Evolutionary conservation across 2,329 filamentous ascomycete genomes (phyloP).

Genomic region (Cercospora sp.): DNA sequence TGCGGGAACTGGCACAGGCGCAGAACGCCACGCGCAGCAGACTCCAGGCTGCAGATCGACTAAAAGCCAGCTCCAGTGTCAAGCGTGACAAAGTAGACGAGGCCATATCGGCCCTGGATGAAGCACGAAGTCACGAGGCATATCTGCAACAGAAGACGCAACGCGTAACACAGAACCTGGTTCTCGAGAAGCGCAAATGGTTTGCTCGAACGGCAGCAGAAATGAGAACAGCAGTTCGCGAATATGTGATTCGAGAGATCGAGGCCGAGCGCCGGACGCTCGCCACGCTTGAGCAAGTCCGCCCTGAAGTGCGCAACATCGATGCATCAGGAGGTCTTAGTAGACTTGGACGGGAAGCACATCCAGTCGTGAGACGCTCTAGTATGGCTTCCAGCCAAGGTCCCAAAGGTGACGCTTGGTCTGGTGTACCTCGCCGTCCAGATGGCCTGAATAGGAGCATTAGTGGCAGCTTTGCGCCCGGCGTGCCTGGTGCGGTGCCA

Average conservation of each 20-base stretch:
- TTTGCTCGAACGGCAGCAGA: constrained; percentile 84
- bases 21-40: constrained; percentile 82
- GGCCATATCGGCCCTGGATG: constrained; percentile 86
- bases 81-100: constrained; percentile 96
- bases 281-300: constrained; percentile 87
- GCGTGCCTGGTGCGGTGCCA: constrained; percentile 52
- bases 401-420: constrained; percentile 98
- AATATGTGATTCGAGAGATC: constrained; percentile 92
- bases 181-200: constrained; percentile 88
- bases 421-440: constrained; percentile 80
- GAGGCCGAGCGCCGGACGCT: constrained; percentile 91
- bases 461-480: constrained; percentile 66
- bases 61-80: constrained; percentile 84
- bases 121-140: constrained; percentile 78
- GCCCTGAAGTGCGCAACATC: constrained; percentile 89
- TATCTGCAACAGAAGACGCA: constrained; percentile 83
- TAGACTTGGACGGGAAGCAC: constrained; percentile 82
- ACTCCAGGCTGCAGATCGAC: constrained; percentile 79
- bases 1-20: constrained; percentile 88
- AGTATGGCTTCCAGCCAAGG: constrained; percentile 87
- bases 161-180: constrained; percentile 82
- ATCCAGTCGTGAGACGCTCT: constrained; percentile 74
- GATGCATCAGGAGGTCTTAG: constrained; percentile 88
- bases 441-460: constrained; percentile 77
- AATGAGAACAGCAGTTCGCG: constrained; percentile 77